A percentile compares a stretch with the other conserved stretches of the same genome.
phyloP scores from a whole-genome alignment of 495 filamentous ascomycete species.

The Penicillium riverlandense region DNA sequence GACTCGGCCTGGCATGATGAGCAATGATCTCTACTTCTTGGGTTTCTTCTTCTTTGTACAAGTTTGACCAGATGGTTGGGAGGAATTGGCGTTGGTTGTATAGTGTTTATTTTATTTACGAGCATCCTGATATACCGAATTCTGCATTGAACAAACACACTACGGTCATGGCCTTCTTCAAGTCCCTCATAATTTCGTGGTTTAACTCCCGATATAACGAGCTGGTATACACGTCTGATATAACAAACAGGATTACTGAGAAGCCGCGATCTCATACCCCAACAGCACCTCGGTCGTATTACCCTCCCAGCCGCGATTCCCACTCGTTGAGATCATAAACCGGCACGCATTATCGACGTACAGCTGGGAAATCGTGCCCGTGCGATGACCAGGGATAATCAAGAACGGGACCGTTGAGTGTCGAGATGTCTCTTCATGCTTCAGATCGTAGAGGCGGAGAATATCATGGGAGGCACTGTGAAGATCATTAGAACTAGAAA shows the following conservation, averaged over 20 bases:
- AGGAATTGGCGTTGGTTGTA: slow-evolving; percentile 5
- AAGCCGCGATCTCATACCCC: slow-evolving; percentile 81
- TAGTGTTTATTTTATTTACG: neutral
- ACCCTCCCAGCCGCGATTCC: slow-evolving; percentile 96
- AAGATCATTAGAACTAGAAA: slow-evolving; percentile 1
- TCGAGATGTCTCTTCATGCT: slow-evolving; percentile 54
- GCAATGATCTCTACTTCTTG: slow-evolving; percentile 15
- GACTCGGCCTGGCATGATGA: slow-evolving; percentile 14
- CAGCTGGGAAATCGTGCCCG: slow-evolving; percentile 77
- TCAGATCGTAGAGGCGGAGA: slow-evolving; percentile 82
- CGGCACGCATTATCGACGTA: slow-evolving; percentile 82
- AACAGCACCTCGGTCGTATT: slow-evolving; percentile 81
- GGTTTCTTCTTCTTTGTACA: slow-evolving; percentile 5
- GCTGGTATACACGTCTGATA: neutral
- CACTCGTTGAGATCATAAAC: slow-evolving; percentile 85
- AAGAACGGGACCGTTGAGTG: slow-evolving; percentile 85
- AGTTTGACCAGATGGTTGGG: slow-evolving; percentile 1
- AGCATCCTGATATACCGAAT: neutral
- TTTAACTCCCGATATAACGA: no score
- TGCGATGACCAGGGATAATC: slow-evolving; percentile 89
- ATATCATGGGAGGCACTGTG: slow-evolving; percentile 86
- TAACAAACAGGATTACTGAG: slow-evolving; percentile 15
- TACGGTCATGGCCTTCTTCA: neutral
- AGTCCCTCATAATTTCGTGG: neutral
- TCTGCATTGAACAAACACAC: no score